phyloP scores from a whole-genome alignment of 2,329 filamentous ascomycete genomes.

The Colletotrichum sansevieriae region DNA sequence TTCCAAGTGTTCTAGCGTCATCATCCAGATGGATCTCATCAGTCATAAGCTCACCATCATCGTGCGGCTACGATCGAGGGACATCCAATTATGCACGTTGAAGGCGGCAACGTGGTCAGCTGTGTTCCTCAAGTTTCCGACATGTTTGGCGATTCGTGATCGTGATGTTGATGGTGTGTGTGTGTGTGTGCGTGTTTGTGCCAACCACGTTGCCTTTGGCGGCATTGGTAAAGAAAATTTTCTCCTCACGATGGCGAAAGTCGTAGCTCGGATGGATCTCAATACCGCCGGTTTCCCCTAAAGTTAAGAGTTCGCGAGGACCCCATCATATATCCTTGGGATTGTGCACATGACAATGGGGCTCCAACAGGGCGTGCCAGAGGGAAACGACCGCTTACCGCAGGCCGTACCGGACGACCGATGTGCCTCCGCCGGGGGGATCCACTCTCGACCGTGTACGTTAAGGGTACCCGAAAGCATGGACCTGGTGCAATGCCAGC shows the following conservation, averaged over 20 bases:
- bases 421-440: slow-evolving; percentile 35
- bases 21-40: slow-evolving; percentile 39
- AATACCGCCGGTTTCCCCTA: slow-evolving; percentile 40
- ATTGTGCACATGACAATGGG: slow-evolving; percentile 26
- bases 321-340: slow-evolving; percentile 34
- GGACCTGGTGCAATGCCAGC: slow-evolving; percentile 36
- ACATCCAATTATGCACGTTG: slow-evolving; percentile 27
- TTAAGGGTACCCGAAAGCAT: slow-evolving; percentile 42
- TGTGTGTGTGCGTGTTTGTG: slow-evolving; percentile 16
- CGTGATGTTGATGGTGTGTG: not conserved
- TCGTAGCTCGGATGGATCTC: slow-evolving; percentile 39
- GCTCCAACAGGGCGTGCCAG: slow-evolving; percentile 33
- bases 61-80: slow-evolving; percentile 21
- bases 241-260: slow-evolving; percentile 35
- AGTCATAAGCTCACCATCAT: slow-evolving; percentile 41
- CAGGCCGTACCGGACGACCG: slow-evolving; percentile 40
- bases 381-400: slow-evolving; percentile 36
- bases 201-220: not conserved
- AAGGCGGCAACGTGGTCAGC: slow-evolving; percentile 32
- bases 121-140: slow-evolving; percentile 24
- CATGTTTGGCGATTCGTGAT: slow-evolving; percentile 19
- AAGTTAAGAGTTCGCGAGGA: slow-evolving; percentile 42
- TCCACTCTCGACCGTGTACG: slow-evolving; percentile 41
- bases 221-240: slow-evolving; percentile 28
- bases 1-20: slow-evolving; percentile 37